These are phyloP conservation scores for Sporothrix schenckii DNA, from an alignment of 2,329 filamentous ascomycete genomes.

Conservation along the genomic window DNA sequence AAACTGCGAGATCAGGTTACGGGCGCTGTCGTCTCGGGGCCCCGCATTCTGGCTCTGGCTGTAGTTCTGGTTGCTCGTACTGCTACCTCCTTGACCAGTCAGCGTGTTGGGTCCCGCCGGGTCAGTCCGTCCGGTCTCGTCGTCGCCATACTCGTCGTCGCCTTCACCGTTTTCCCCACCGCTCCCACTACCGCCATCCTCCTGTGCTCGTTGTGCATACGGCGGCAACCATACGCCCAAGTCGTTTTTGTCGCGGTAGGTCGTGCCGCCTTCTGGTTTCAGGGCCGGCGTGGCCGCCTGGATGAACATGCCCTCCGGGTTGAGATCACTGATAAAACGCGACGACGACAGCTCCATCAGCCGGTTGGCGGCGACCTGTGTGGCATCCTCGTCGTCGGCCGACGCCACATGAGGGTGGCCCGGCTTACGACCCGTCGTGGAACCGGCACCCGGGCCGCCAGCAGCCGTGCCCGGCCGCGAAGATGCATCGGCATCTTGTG, in stretches of 20 bases:
- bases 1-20: conserved; percentile 16
- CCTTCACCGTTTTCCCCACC: conserved; percentile 7
- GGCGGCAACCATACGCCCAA: conserved; percentile 56
- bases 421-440: neutral
- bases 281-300: conserved; percentile 53
- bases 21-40: neutral
- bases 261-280: conserved; percentile 42
- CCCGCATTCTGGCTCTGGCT: neutral
- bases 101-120: neutral
- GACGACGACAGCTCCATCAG: conserved; percentile 43
- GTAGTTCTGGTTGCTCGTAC: no score
- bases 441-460: neutral
- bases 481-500: conserved; percentile 38
- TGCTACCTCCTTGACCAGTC: neutral
- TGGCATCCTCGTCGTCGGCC: conserved; percentile 35
- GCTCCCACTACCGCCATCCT: neutral
- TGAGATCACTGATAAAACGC: conserved; percentile 62
- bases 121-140: neutral
- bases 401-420: neutral
- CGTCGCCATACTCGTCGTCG: conserved; percentile 14
- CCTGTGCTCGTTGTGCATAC: neutral
- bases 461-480: neutral
- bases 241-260: conserved; percentile 52
- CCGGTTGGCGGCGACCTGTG: conserved; percentile 39
- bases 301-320: conserved; percentile 63